Conservation (phyloP, 441 rosid species). For the Pelargonium cotyledonis region DNA sequence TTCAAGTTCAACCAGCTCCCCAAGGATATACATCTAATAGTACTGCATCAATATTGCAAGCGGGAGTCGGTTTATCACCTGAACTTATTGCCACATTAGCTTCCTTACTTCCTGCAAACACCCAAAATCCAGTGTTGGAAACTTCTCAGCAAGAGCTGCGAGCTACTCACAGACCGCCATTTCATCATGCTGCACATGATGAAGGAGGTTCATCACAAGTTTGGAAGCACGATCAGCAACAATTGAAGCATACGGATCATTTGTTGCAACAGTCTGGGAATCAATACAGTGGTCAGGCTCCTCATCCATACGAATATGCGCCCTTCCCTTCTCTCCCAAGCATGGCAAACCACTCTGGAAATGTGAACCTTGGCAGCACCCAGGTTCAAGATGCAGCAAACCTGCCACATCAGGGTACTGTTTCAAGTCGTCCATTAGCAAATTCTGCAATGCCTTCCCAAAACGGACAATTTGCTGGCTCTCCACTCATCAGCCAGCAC, state of each 20-base stretch:
- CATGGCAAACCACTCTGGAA: conserved; percentile 38
- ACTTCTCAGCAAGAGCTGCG: conserved; percentile 38
- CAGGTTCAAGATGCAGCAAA: conserved; percentile 48
- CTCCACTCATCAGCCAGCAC: conserved; percentile 51
- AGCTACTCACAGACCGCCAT: conserved; percentile 35
- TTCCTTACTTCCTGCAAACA: conserved; percentile 56
- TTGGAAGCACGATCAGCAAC: conserved; percentile 45
- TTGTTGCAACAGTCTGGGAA: conserved; percentile 40
- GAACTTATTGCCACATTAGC: conserved; percentile 79
- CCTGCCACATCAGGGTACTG: conserved; percentile 38
- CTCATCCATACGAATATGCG: conserved; percentile 41
- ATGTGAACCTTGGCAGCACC: conserved; percentile 29
- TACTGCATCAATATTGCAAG: conserved; percentile 34
- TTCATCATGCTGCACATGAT: conserved; percentile 30
- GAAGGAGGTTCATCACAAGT: conserved; percentile 41
- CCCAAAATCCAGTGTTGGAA: conserved; percentile 38
- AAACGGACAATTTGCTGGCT: conserved; percentile 43
- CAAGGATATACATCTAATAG: conserved; percentile 32
- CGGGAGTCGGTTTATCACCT: conserved; percentile 66
- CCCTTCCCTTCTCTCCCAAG: conserved; percentile 38
- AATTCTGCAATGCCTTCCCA: conserved; percentile 44
- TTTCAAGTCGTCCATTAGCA: conserved; percentile 34
- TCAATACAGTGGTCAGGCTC: conserved; percentile 39
- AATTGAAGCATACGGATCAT: conserved; percentile 36
- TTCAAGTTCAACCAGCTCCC: conserved; percentile 31